Evolutionary conservation across 75 land plant genomes (phyloP).

Genomic region (Azolla pinnata): DNA sequence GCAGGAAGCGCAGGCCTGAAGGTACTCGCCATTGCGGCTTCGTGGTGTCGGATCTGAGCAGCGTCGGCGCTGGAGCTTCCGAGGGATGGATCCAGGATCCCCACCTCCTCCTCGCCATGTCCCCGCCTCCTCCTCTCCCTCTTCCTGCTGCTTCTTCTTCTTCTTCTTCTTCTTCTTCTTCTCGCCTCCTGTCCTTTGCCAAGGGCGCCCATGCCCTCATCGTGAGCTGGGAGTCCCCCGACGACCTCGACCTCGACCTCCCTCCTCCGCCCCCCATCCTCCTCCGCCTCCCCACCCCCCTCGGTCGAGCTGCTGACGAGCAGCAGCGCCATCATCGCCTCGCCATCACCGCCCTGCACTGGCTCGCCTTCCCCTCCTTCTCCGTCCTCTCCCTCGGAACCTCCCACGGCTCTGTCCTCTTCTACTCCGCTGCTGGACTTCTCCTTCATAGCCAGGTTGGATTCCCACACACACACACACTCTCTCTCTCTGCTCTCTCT

Average conservation of each 20-base stretch:
- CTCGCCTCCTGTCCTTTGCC: background rate
- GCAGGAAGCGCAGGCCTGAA: background rate
- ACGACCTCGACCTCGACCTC: background rate
- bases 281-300: background rate
- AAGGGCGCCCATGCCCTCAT: background rate
- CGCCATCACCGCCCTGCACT: background rate
- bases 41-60: background rate
- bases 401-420: background rate
- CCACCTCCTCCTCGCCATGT: background rate
- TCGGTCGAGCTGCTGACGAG: too few species aligned
- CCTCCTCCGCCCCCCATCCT: background rate
- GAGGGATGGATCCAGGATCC: conserved; percentile 1
- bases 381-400: background rate
- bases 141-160: too few species aligned
- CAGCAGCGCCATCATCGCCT: too few species aligned
- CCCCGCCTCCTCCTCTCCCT: too few species aligned
- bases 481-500: too few species aligned
- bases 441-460: background rate
- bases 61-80: background rate
- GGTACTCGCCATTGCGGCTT: background rate
- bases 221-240: background rate
- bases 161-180: too few species aligned
- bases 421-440: background rate
- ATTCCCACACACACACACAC: too few species aligned
- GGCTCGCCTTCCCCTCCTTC: background rate